Evolutionary conservation across 2,329 filamentous ascomycete species (phyloP), one percentile per base, ranked within the genome.

Genomic region (Fulvia fulva): DNA sequence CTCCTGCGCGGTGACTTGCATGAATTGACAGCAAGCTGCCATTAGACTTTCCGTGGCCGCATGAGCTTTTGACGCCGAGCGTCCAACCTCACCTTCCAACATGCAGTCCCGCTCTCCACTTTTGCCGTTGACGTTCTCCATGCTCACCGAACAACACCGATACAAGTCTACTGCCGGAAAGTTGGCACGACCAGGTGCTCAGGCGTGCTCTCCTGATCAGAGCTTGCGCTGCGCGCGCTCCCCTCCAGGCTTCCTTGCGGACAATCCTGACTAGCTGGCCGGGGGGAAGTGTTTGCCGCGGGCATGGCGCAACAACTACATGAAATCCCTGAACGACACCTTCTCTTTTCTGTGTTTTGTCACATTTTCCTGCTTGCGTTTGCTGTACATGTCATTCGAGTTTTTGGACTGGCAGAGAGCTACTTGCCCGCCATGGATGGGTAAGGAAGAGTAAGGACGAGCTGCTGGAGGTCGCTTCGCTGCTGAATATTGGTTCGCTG

Each of bases 151-250:
- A 11, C 47, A 50, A n/a, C 11, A 30, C 47, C 14, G 47, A 32
- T 19, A 19, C 26, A 26, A 5, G 26, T 21, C 23, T 21, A 16
- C 47, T 28, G 26, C n/a, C 25, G 37, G 16, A 16, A 7, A 19
- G 26, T 50, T 7, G 25, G 9, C 11, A 49, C 30, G 43, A 53
- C 22, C 49, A 53, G 49, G 55, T 57, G 55, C 55, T 57, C 55
- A 57, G 49, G 55, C 55, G 49, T 50, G 30, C 25, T 52, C 55
- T 57, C 50, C 49, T 53, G 55, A 57, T 53, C 16, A 46, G 50
- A 53, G 55, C 50, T 53, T 57, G 55, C 55, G n/a, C n/a, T n/a
- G n/a, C n/a, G n/a, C n/a, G 55, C 55, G 45, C 34, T 34, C 6
- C 28, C 16, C 37, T n/a, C n/a, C n/a, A n/a, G n/a, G n/a, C 25